Evolutionary conservation across 768 basidiomycete species (phyloP).

Genomic region (Boletus rex-veris): DNA sequence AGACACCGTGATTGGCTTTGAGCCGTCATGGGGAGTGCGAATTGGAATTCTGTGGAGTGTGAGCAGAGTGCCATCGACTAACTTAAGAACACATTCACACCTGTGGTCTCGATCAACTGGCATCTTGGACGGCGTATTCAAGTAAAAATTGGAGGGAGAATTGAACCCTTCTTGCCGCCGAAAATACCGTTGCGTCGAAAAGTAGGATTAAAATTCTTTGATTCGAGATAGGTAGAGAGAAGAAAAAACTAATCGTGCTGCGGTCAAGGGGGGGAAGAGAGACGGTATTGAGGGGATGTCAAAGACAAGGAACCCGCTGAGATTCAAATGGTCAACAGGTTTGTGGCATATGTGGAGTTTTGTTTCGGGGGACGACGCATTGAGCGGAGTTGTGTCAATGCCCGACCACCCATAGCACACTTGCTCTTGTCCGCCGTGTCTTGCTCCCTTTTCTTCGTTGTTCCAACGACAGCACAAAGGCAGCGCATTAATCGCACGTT

Average conservation of each 20-base stretch:
- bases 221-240: no score
- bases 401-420: not conserved
- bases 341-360: constrained; percentile 15
- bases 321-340: not conserved
- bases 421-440: not conserved
- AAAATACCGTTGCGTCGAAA: not conserved
- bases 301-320: not conserved
- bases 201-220: no score
- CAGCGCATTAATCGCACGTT: constrained; percentile 2
- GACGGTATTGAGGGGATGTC: no score
- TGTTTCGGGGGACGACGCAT: constrained; percentile 3
- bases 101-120: not conserved
- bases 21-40: not conserved
- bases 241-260: no score
- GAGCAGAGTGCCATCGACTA: not conserved
- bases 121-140: not conserved
- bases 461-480: not conserved
- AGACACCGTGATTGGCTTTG: not conserved
- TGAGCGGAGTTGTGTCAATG: constrained; percentile 22
- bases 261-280: no score
- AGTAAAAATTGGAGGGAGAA: no score
- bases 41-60: constrained; percentile 5
- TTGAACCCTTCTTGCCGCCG: not conserved
- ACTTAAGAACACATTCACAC: not conserved
- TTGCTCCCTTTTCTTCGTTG: not conserved